A percentile compares a stretch with the other conserved stretches of the same genome.
Evolutionary conservation across 768 basidiomycete genomes (phyloP).

Genomic region (Chalciporus piperatus): DNA sequence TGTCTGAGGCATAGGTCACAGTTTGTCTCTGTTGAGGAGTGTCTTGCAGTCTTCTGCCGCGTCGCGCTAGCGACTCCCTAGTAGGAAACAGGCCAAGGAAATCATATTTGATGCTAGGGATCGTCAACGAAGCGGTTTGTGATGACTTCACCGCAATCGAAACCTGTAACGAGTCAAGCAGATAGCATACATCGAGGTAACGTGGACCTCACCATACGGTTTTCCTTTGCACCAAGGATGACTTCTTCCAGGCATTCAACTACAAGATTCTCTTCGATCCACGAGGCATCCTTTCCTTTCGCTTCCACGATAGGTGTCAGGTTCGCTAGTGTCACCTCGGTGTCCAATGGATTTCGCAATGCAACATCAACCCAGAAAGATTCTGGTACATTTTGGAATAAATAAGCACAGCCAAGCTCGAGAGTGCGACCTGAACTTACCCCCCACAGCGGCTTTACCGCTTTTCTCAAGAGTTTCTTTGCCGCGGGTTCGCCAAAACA

Average conservation of each 20-base stretch:
- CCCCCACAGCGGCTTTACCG: slow-evolving; percentile 61
- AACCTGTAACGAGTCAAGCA: slow-evolving; percentile 39
- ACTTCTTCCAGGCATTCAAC: slow-evolving; percentile 64
- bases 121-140: slow-evolving; percentile 47
- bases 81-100: slow-evolving; percentile 74
- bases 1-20: slow-evolving; percentile 71
- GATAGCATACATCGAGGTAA: neutral
- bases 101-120: slow-evolving; percentile 59
- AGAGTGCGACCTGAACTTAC: slow-evolving; percentile 35
- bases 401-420: neutral
- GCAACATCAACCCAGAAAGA: slow-evolving; percentile 73
- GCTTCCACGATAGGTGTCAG: slow-evolving; percentile 55
- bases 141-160: slow-evolving; percentile 59
- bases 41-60: slow-evolving; percentile 75
- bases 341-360: slow-evolving; percentile 68
- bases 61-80: slow-evolving; percentile 61
- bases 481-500: slow-evolving; percentile 56
- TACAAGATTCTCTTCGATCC: slow-evolving; percentile 43
- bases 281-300: slow-evolving; percentile 27
- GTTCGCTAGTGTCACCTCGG: slow-evolving; percentile 67
- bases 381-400: slow-evolving; percentile 43
- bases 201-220: slow-evolving; percentile 49
- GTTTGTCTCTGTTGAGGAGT: slow-evolving; percentile 67
- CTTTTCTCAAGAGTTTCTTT: slow-evolving; percentile 52
- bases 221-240: slow-evolving; percentile 59